A percentile compares a stretch with the other conserved stretches of the same genome.
Conservation (phyloP, 116 monocot genomes). For the Dioscorea cayenensis region DNA sequence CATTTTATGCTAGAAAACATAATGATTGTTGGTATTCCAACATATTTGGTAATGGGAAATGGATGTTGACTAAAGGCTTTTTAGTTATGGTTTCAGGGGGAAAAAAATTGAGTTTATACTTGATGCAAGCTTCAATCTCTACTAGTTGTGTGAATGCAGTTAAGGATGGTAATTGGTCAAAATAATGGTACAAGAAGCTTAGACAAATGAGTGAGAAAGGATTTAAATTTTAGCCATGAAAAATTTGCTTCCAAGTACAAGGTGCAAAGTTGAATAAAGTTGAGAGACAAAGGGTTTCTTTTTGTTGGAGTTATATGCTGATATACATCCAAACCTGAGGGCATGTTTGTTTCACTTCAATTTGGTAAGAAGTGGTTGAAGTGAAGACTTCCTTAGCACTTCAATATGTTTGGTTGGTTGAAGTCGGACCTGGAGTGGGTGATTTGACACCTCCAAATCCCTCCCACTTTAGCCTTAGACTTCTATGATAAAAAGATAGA, state of each 20-base stretch:
- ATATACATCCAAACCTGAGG: no score
- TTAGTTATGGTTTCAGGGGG: background rate
- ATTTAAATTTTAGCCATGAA: constrained; percentile 3
- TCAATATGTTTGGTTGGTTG: no score
- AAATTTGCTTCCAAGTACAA: background rate
- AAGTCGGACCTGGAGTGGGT: no score
- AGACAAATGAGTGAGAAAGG: background rate
- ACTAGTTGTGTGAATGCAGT: background rate
- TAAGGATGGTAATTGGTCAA: background rate
- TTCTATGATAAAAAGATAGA: no score
- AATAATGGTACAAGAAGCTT: constrained; percentile 9
- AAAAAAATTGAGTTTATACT: background rate
- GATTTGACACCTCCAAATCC: no score
- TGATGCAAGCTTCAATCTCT: background rate
- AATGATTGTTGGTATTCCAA: constrained; percentile 5
- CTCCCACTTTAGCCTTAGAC: no score
- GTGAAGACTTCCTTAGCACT: no score
- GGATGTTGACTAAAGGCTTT: constrained; percentile 12
- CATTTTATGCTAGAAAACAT: constrained; percentile 5
- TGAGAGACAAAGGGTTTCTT: no score
- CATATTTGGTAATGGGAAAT: background rate
- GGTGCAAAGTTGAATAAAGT: background rate
- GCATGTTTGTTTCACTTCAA: no score
- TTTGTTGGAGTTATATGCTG: no score
- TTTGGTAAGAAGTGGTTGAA: no score